Percentiles rank a stretch among this genome's conserved stretches.
Conservation (phyloP, 306 rosid genomes). For the Cercis canadensis region DNA sequence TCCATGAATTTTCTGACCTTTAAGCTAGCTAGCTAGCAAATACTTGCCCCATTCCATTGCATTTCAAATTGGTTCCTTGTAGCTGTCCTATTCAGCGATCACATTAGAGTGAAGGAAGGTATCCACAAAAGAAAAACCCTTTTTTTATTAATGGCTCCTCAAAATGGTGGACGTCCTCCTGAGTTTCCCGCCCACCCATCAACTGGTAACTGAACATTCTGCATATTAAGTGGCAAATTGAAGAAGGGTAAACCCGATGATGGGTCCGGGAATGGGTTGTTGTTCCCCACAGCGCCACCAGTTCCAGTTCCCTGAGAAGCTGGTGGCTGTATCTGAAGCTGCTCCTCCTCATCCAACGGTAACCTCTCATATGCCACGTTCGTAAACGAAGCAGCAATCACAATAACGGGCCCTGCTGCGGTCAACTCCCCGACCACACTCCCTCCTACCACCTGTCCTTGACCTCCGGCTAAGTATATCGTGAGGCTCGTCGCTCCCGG, state of each 20-base stretch:
- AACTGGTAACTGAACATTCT: constrained; percentile 76
- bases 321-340: constrained; percentile 59
- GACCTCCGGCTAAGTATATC: constrained; percentile 74
- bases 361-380: constrained; percentile 88
- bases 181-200: constrained; percentile 67
- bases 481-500: constrained; percentile 88
- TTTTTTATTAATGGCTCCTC: neutral
- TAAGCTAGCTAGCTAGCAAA: neutral
- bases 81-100: neutral
- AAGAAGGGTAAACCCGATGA: constrained; percentile 79
- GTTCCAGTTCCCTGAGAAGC: constrained; percentile 51
- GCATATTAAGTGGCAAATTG: constrained; percentile 86
- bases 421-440: constrained; percentile 86
- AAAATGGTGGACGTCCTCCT: constrained; percentile 50
- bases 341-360: constrained; percentile 78
- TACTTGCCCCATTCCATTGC: neutral
- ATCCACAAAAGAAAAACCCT: constrained; percentile 9
- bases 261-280: constrained; percentile 63
- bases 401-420: constrained; percentile 82
- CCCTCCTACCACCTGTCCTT: constrained; percentile 92
- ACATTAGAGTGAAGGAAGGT: neutral
- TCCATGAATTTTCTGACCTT: constrained; percentile 65
- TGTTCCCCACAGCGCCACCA: constrained; percentile 35
- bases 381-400: constrained; percentile 82
- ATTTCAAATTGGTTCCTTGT: neutral